Conservation (phyloP, 495 filamentous ascomycete species). For the Rusavskia elegans region DNA sequence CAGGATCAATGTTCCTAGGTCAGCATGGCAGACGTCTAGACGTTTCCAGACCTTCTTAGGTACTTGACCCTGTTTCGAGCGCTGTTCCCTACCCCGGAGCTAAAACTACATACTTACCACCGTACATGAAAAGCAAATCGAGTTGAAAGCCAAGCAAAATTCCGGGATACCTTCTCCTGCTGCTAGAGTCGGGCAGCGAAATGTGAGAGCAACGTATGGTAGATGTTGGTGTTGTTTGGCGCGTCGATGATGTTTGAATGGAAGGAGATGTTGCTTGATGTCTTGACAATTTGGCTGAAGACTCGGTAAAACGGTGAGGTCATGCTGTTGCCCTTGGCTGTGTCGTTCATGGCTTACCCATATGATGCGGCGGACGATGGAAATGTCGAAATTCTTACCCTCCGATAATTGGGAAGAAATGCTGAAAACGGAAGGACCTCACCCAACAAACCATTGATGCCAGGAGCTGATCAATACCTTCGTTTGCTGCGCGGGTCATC, state of each 20-base stretch:
- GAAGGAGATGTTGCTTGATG: not conserved
- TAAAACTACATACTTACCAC: constrained; percentile 39
- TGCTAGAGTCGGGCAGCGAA: not conserved
- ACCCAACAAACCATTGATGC: constrained; percentile 29
- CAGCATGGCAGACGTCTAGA: constrained; percentile 13
- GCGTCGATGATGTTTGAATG: not conserved
- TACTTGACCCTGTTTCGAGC: constrained; percentile 46
- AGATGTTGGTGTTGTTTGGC: not conserved
- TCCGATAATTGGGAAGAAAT: constrained; percentile 35
- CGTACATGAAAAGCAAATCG: constrained; percentile 6
- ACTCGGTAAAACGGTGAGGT: not conserved
- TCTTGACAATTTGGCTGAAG: not conserved
- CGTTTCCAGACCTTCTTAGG: constrained; percentile 33
- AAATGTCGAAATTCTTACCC: constrained; percentile 39
- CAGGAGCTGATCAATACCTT: constrained; percentile 41
- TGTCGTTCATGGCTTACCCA: constrained; percentile 6
- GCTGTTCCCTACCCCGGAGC: constrained; percentile 6
- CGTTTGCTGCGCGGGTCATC: constrained; percentile 68
- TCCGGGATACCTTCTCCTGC: not conserved
- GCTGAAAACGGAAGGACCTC: constrained; percentile 23
- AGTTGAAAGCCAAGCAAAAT: constrained; percentile 6
- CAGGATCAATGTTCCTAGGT: constrained; percentile 7
- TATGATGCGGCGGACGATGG: constrained; percentile 1
- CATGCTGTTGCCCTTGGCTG: not conserved
- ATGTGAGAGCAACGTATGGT: not conserved